These are phyloP conservation scores for Xylariomycetidae sp. DNA, from an alignment of 2,329 filamentous ascomycete genomes.

Conservation along the genomic window DNA sequence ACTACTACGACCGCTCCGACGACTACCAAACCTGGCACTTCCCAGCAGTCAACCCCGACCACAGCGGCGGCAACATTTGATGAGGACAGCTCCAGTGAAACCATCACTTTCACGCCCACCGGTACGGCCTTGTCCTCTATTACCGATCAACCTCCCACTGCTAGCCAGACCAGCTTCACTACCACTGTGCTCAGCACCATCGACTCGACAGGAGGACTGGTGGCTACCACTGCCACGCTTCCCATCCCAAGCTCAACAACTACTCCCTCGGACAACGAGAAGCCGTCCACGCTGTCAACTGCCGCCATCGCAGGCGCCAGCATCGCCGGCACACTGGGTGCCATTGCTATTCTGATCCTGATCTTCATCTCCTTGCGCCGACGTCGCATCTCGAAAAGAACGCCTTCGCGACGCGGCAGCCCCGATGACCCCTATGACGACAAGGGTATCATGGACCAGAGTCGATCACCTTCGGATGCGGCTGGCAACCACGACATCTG, in stretches of 20 bases:
- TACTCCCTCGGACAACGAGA: neutral
- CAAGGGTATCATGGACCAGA: conserved; percentile 7
- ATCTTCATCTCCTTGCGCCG: conserved; percentile 19
- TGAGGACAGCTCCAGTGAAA: conserved; percentile 1
- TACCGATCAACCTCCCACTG: too few species aligned
- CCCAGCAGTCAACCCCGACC: too few species aligned
- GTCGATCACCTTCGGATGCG: conserved; percentile 6
- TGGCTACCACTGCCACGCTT: conserved; percentile 1
- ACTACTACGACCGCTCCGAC: too few species aligned
- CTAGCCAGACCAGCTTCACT: conserved; percentile 2
- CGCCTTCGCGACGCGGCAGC: conserved; percentile 7
- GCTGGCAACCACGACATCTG: conserved; percentile 30
- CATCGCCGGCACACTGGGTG: conserved; percentile 11
- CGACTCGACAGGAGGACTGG: neutral
- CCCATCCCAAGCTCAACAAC: conserved; percentile 2
- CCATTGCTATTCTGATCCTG: conserved; percentile 11
- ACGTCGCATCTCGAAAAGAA: conserved; percentile 15
- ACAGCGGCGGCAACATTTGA: too few species aligned
- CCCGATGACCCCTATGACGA: conserved; percentile 1
- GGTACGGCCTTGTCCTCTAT: too few species aligned
- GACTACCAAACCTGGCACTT: too few species aligned
- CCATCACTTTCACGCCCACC: conserved; percentile 1
- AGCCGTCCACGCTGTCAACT: neutral
- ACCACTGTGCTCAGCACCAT: conserved; percentile 4
- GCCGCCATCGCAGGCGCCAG: conserved; percentile 15